Base-by-base conservation (phyloP, 495 filamentous ascomycete genomes). In the Saxophila tyrrhenica region DNA sequence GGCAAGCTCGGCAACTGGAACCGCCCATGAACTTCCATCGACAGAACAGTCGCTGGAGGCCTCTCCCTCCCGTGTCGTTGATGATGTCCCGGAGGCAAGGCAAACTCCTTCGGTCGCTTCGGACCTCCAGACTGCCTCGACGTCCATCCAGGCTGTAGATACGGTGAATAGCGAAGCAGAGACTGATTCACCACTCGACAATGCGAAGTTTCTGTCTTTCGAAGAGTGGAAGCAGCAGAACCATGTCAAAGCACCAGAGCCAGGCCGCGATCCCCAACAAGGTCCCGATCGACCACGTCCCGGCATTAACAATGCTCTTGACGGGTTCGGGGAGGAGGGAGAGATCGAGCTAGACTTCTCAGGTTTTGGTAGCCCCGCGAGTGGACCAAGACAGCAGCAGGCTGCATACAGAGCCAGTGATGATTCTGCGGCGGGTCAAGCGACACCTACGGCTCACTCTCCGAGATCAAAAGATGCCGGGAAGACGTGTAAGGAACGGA, bases 221-320 rank as follows among this genome's bases (percentile, higher is more conserved):
- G 92, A 96, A 64, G 91, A 97, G 59, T 98, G 92, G 92, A 96
- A 94, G 71, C 87, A 86, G 63, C 86, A 90, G 73, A 95, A 94
- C 67, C 73, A 96, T 13, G 87, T 82, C 32, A 87, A 87, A 63
- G 83, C 79, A 2, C 81, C 79, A 9, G 82, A 92, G 52, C 78
- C 84, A 59, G 75, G 89, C 24, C 84, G 80, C 25, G 65, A 74
- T 74, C 75, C 32, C 49, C 64, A 16, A 47, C 72, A 62, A 65
- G 66, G 2, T 41, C 71, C 73, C 46, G 63, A 69, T 25, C 71
- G 74, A 23, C 67, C 70, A 23, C 69, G 76, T 47, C 77, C 79
- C 7, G 72, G 71, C 46, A 73, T 73, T 32, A 78, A 78, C 63
- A 80, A 84, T 65, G 80, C 78, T 13, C 64, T 89, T 43, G 86